Evolutionary conservation across 1,284 basidiomycete species (phyloP).

Genomic region (Schizophyllum commune): DNA sequence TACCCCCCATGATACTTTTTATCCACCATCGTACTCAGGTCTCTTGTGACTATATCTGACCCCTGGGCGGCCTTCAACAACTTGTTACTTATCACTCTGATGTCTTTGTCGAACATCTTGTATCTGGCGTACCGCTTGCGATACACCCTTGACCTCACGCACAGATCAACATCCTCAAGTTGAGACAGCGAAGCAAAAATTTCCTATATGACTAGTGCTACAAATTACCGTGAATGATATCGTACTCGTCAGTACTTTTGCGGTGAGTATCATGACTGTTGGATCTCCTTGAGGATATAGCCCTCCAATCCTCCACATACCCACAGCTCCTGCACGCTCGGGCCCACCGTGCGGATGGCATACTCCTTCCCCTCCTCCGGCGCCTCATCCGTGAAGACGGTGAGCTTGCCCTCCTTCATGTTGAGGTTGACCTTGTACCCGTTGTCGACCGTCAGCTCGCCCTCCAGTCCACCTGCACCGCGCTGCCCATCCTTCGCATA

Average conservation of each 20-base stretch:
- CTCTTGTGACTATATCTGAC: too few relatives aligned
- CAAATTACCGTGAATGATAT: neutral
- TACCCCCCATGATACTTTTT: too few relatives aligned
- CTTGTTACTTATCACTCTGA: too few relatives aligned
- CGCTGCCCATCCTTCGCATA: constrained; percentile 72
- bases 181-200: too few relatives aligned
- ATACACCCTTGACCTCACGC: too few relatives aligned
- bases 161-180: too few relatives aligned
- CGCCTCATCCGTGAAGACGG: constrained; percentile 34
- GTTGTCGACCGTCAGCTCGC: constrained; percentile 76
- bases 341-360: constrained; percentile 67
- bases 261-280: constrained; percentile 7
- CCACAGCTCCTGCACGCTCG: constrained; percentile 92
- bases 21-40: too few relatives aligned
- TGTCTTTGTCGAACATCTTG: too few relatives aligned
- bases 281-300: constrained; percentile 68
- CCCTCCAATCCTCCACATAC: constrained; percentile 76
- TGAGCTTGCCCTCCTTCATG: constrained; percentile 63
- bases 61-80: too few relatives aligned
- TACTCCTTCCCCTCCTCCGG: constrained; percentile 54
- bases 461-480: constrained; percentile 68
- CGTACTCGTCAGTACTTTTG: constrained; percentile 5
- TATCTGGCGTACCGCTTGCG: too few relatives aligned
- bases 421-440: constrained; percentile 60
- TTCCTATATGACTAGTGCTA: neutral